Conservation (phyloP, 1,284 basidiomycete species). For the Pyrrhoderma noxium region DNA sequence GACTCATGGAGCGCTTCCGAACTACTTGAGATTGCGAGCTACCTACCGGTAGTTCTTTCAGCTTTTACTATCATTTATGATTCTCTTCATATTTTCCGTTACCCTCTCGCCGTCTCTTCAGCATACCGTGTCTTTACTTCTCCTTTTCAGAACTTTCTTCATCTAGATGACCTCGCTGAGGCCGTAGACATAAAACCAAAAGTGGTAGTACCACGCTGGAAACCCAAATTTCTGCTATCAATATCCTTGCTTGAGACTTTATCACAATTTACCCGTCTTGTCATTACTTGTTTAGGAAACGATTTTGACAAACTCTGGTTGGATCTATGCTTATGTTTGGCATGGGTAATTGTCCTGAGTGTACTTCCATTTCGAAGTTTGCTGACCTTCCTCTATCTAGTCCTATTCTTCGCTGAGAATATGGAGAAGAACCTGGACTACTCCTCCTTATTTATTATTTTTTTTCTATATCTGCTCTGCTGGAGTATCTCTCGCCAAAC, state of each 20-base stretch:
- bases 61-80: conserved; percentile 13
- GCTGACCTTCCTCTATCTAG: conserved; percentile 25
- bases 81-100: conserved; percentile 13
- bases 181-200: conserved; percentile 25
- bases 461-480: conserved; percentile 35
- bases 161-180: conserved; percentile 42
- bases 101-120: conserved; percentile 27
- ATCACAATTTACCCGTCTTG: neutral
- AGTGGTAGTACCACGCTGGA: conserved; percentile 26
- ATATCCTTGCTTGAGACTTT: conserved; percentile 32
- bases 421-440: conserved; percentile 35
- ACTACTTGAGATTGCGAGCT: no score
- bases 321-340: conserved; percentile 24
- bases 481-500: conserved; percentile 30
- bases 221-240: conserved; percentile 29
- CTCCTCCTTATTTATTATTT: conserved; percentile 47
- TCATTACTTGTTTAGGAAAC: neutral
- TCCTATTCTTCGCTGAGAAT: conserved; percentile 36
- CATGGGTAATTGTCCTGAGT: conserved; percentile 35
- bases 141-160: conserved; percentile 48
- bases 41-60: conserved; percentile 4
- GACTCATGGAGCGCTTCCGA: no score
- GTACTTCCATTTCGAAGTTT: neutral
- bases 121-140: conserved; percentile 28
- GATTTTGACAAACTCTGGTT: neutral